Evolutionary conservation across 164 flowering plant genomes (phyloP).

Genomic region (Vitis rupestris): DNA sequence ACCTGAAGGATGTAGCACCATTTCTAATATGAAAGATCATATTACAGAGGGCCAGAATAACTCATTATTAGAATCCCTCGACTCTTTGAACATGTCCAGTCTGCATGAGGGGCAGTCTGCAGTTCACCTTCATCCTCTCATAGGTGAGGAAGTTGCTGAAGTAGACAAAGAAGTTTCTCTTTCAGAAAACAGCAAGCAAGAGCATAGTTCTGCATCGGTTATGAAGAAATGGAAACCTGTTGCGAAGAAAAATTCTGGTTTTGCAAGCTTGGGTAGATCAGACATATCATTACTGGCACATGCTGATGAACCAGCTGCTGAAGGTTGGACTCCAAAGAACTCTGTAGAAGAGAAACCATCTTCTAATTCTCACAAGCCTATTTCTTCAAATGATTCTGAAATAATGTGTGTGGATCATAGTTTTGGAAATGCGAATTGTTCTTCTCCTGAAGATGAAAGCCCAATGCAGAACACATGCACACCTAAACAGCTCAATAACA

Average conservation of each 20-base stretch:
- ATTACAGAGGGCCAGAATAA: constrained; percentile 4
- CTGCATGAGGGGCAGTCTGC: constrained; percentile 13
- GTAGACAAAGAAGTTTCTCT: constrained; percentile 21
- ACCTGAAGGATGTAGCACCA: constrained; percentile 5
- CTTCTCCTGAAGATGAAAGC: constrained; percentile 12
- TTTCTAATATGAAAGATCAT: constrained; percentile 11
- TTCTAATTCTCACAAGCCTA: constrained; percentile 14
- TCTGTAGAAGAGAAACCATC: constrained; percentile 10
- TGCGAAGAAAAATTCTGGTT: constrained; percentile 31
- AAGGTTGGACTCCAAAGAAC: constrained; percentile 8
- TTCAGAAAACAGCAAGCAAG: constrained; percentile 28
- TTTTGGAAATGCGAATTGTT: constrained; percentile 11
- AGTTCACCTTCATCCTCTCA: constrained; percentile 17
- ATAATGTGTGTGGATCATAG: neutral
- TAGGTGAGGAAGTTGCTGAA: constrained; percentile 18
- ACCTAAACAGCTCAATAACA: constrained; percentile 9
- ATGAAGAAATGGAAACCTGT: constrained; percentile 55
- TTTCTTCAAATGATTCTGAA: constrained; percentile 15
- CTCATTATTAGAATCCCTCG: constrained; percentile 10
- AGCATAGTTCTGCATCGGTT: constrained; percentile 26
- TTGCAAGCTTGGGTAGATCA: constrained; percentile 15
- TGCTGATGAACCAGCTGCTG: constrained; percentile 20
- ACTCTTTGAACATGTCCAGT: constrained; percentile 14
- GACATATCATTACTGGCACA: constrained; percentile 16
- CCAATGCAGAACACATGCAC: constrained; percentile 2